Conservation (phyloP, 495 filamentous ascomycete genomes). For the Daldinia loculata region DNA sequence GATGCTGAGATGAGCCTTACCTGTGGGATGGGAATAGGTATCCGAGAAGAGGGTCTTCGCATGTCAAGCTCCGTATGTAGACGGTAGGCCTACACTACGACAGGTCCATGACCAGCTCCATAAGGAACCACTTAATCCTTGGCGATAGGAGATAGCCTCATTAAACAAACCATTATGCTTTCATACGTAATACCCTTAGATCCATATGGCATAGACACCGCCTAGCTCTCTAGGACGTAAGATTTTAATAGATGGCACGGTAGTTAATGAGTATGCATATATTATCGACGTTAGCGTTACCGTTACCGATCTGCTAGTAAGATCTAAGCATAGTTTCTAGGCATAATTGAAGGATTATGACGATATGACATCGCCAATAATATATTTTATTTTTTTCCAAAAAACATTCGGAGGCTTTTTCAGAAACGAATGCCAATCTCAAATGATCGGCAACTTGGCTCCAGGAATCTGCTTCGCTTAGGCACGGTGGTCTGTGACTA, state of each 20-base stretch:
- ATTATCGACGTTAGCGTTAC: not conserved
- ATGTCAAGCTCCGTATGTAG: conserved; percentile 29
- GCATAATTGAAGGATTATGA: not conserved
- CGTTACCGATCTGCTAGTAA: not conserved
- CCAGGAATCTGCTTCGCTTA: conserved; percentile 39
- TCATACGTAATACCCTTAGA: conserved; percentile 34
- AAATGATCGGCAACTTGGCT: conserved; percentile 43
- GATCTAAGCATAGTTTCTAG: not conserved
- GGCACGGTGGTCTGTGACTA: conserved; percentile 33
- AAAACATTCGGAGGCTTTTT: conserved; percentile 38
- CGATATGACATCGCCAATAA: not conserved
- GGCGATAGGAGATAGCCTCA: conserved; percentile 40
- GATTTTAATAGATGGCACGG: not conserved
- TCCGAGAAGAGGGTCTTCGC: conserved; percentile 35
- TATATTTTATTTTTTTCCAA: conserved; percentile 22
- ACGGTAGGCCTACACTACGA: conserved; percentile 9
- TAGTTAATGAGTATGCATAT: not conserved
- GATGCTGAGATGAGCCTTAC: conserved; percentile 38
- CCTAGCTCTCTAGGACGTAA: not conserved
- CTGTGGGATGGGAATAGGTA: conserved; percentile 40
- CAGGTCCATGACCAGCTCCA: conserved; percentile 32
- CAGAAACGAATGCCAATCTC: conserved; percentile 44
- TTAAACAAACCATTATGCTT: conserved; percentile 40
- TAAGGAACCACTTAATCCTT: conserved; percentile 30
- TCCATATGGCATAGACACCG: conserved; percentile 3